These are phyloP conservation scores for Botryotinia calthae DNA, from an alignment of 2,329 filamentous ascomycete species.

Conservation along the genomic window DNA sequence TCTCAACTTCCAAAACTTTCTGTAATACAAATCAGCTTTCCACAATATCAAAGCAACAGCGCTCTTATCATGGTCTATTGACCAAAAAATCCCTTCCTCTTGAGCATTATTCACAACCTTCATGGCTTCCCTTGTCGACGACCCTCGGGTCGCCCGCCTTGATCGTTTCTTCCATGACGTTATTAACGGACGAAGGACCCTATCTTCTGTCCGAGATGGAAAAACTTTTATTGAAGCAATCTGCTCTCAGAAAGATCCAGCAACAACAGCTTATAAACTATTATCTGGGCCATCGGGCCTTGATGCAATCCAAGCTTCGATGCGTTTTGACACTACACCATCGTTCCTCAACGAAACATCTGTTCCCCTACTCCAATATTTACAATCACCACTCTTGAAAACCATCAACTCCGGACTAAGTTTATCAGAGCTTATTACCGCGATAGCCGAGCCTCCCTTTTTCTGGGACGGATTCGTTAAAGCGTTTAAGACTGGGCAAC, in stretches of 20 bases:
- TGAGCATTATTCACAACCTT: not conserved
- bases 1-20: not conserved
- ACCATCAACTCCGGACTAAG: conserved; percentile 35
- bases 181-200: conserved; percentile 41
- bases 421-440: conserved; percentile 46
- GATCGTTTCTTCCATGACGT: conserved; percentile 43
- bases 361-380: conserved; percentile 39
- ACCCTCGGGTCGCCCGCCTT: conserved; percentile 33
- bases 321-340: conserved; percentile 45
- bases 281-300: conserved; percentile 40
- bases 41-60: not conserved
- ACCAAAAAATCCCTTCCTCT: not conserved
- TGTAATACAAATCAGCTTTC: not conserved
- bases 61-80: not conserved
- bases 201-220: conserved; percentile 42
- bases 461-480: conserved; percentile 45
- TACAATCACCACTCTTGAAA: conserved; percentile 35
- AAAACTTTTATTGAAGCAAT: conserved; percentile 50
- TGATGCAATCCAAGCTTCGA: conserved; percentile 41
- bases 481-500: conserved; percentile 31
- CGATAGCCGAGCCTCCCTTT: conserved; percentile 49
- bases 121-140: conserved; percentile 16
- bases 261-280: conserved; percentile 44
- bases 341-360: conserved; percentile 46
- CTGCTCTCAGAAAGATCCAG: conserved; percentile 43